Conservation (phyloP, 192 early-diverging fungal genomes). For the Coemansia sp. region DNA sequence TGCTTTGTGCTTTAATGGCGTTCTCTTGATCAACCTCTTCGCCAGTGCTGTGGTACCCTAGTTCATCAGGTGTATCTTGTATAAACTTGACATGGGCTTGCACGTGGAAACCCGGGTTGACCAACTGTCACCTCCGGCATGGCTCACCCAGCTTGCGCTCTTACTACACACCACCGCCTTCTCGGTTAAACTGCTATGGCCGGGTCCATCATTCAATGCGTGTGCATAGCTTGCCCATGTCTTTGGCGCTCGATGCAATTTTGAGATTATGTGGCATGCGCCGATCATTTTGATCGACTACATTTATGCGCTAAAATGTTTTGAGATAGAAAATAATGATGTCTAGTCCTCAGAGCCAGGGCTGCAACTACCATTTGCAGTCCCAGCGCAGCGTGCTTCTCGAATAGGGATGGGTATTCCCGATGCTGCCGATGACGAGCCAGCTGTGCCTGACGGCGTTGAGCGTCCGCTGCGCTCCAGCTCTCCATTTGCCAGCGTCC, state of each 20-base stretch:
- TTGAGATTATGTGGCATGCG: not conserved
- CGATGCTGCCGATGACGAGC: constrained; percentile 28
- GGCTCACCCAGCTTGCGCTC: not conserved
- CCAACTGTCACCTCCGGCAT: not conserved
- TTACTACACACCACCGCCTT: not conserved
- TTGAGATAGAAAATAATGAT: not conserved
- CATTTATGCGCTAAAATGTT: not conserved
- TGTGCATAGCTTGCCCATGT: not conserved
- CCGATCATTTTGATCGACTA: constrained; percentile 1
- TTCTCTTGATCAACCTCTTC: not conserved
- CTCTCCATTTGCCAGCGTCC: constrained; percentile 26
- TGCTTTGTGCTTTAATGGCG: constrained; percentile 7
- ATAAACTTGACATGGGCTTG: not conserved
- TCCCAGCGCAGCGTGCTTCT: constrained; percentile 62
- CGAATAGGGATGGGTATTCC: constrained; percentile 68
- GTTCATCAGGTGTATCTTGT: not conserved
- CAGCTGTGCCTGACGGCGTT: constrained; percentile 18
- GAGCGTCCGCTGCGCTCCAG: constrained; percentile 55
- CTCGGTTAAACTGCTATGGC: not conserved
- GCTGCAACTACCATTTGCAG: constrained; percentile 19
- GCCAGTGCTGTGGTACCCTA: not conserved
- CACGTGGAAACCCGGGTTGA: not conserved
- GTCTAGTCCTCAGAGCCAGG: not conserved
- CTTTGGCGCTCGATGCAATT: not conserved
- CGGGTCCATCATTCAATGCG: not conserved